Evolutionary conservation across 2,329 filamentous ascomycete genomes (phyloP), one percentile per base, ranked within the genome.

Genomic region (Hymenoscyphus occultus): DNA sequence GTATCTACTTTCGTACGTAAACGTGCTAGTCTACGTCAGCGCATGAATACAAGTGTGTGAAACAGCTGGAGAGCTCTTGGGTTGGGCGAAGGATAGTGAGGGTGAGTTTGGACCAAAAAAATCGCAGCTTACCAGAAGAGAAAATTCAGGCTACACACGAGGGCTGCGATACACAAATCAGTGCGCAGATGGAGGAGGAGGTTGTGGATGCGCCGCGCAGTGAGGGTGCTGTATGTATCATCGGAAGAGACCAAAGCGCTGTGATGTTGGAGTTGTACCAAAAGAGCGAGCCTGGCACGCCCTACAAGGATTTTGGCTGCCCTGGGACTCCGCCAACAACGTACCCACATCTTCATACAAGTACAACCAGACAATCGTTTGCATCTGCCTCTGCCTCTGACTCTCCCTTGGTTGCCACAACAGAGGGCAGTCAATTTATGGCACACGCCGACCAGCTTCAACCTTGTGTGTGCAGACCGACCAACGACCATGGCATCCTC

Each of bases 11-110:
- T 35, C 35, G 35, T 10, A 35, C 54, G 28, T 51, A 68, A 65
- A 68, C 64, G 67, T 67, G 69, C 69, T 74, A 72, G 71, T 72
- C 71, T 72, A 74, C 72, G 73, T 74, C 72, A 75, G 73, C 70
- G 69, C 69, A 72, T 70, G 63, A 64, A 63, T 48, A 48, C 22
- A 28, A 63, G 59, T 31, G 45, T 51, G 54, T 65, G 63, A 65
- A 67, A 65, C 60, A 12, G 67, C 61, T 10, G 35, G 35, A 35
- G 35, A 63, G 59, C 60, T 65, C 68, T 68, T 62, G 67, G 66
- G 65, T 67, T 66, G 66, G 66, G 62, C 66, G 66, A 64, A 68
- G 64, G 45, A 60, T 58, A 60, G 59, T 31, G 40, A 61, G 56
- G 16, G 59, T 12, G 56, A 32, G 40, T 57, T 56, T 62, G 61